phyloP scores from a whole-genome alignment of 2,329 filamentous ascomycete species.

The Ustilaginoidea virens region DNA sequence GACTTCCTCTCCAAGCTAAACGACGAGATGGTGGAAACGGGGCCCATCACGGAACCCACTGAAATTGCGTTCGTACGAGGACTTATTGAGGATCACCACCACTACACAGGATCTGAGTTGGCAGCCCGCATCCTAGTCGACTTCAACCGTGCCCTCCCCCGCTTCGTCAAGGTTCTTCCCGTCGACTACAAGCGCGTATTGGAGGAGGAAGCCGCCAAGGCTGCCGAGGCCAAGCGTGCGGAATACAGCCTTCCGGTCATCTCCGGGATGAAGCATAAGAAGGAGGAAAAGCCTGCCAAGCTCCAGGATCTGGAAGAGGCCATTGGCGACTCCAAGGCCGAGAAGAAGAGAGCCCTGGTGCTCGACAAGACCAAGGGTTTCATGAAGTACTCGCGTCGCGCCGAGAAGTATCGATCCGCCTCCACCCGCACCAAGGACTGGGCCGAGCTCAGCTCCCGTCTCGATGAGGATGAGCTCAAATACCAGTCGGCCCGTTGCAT shows the following conservation, averaged over 20 bases:
- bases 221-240: conserved; percentile 68
- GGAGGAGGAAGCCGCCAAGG: conserved; percentile 71
- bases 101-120: conserved; percentile 92
- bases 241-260: conserved; percentile 70
- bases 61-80: conserved; percentile 86
- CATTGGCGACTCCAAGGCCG: conserved; percentile 64
- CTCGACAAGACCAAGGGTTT: conserved; percentile 97
- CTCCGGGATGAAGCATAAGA: conserved; percentile 46
- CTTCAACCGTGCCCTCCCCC: conserved; percentile 78
- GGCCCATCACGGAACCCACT: conserved; percentile 63
- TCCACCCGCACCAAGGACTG: conserved; percentile 82
- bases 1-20: conserved; percentile 93
- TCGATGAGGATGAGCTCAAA: conserved; percentile 90
- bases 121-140: conserved; percentile 88
- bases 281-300: conserved; percentile 54
- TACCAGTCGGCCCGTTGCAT: conserved; percentile 95
- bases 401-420: conserved; percentile 81
- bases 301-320: conserved; percentile 83
- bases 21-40: conserved; percentile 91
- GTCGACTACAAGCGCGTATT: conserved; percentile 94
- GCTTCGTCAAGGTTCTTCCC: conserved; percentile 86
- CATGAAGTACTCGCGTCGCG: conserved; percentile 89
- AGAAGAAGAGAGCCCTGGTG: conserved; percentile 82
- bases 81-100: conserved; percentile 90
- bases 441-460: conserved; percentile 74